Percentiles rank a stretch among this genome's conserved stretches.
Conservation (phyloP, 2,329 filamentous ascomycete genomes). For the Fusarium hostae region DNA sequence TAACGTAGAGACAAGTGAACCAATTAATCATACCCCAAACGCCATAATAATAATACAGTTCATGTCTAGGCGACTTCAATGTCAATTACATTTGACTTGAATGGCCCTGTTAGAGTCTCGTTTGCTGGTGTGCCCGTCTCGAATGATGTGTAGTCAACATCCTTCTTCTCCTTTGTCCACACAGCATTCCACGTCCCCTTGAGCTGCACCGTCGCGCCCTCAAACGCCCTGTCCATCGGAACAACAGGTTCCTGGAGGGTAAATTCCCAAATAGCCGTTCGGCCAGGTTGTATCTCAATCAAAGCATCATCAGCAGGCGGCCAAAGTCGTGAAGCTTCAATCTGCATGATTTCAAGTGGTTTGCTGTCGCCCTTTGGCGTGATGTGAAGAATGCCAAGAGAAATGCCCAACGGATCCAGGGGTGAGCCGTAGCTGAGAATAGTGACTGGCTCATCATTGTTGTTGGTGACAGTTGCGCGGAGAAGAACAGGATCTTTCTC, state of each 20-base stretch:
- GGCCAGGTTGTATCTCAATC: conserved; percentile 53
- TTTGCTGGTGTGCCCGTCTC: conserved; percentile 33
- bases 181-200: conserved; percentile 53
- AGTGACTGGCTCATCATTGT: conserved; percentile 51
- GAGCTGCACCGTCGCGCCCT: conserved; percentile 49
- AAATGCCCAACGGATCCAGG: conserved; percentile 56
- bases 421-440: conserved; percentile 58
- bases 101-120: conserved; percentile 37
- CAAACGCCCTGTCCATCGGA: conserved; percentile 48
- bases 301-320: conserved; percentile 54
- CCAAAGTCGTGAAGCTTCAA: conserved; percentile 55
- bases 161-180: conserved; percentile 42
- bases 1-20: background rate
- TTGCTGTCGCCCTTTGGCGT: conserved; percentile 48
- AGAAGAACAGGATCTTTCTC: conserved; percentile 51
- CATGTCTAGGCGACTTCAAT: conserved; percentile 21
- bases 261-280: conserved; percentile 49
- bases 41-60: background rate
- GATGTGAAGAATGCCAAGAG: conserved; percentile 56
- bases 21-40: conserved; percentile 4
- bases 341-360: conserved; percentile 51
- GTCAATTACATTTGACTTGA: conserved; percentile 35
- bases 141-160: conserved; percentile 33
- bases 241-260: conserved; percentile 52
- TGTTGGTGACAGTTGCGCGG: conserved; percentile 55